A percentile compares a stretch with the other conserved stretches of the same genome.
Conservation (phyloP, 805 yeast species). For the Ogataea sp. region DNA sequence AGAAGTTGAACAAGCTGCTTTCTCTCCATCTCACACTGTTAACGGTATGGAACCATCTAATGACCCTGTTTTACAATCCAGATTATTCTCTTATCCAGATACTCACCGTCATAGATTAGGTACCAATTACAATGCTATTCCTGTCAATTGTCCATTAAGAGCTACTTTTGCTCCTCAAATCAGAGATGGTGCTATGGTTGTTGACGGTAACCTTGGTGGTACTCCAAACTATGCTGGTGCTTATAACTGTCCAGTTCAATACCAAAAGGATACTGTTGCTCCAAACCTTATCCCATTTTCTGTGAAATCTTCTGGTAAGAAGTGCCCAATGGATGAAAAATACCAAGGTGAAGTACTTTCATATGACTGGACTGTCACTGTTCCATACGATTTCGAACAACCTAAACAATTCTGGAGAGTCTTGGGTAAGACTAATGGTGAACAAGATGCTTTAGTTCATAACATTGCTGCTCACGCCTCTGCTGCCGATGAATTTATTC, state of each 20-base stretch:
- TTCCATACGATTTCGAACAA: slow-evolving; percentile 65
- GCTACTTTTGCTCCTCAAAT: slow-evolving; percentile 59
- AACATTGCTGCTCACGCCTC: slow-evolving; percentile 71
- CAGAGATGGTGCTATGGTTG: slow-evolving; percentile 76
- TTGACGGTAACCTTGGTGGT: slow-evolving; percentile 64
- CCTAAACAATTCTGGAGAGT: slow-evolving; percentile 74
- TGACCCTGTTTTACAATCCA: slow-evolving; percentile 77
- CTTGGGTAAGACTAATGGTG: slow-evolving; percentile 68
- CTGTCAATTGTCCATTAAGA: slow-evolving; percentile 80
- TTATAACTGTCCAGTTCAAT: slow-evolving; percentile 39
- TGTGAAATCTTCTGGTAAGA: background rate
- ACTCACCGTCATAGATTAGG: slow-evolving; percentile 81
- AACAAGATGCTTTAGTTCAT: slow-evolving; percentile 76
- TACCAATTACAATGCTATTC: slow-evolving; percentile 71
- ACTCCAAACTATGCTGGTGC: slow-evolving; percentile 70
- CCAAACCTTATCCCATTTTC: too few relatives aligned
- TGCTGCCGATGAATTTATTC: slow-evolving; percentile 66
- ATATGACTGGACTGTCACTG: slow-evolving; percentile 71
- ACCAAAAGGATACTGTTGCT: too few relatives aligned
- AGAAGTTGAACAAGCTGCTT: slow-evolving; percentile 80
- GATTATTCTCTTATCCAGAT: slow-evolving; percentile 78
- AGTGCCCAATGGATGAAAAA: slow-evolving; percentile 16
- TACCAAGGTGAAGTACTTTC: slow-evolving; percentile 40
- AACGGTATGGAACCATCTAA: slow-evolving; percentile 79
- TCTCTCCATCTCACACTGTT: slow-evolving; percentile 78